Conservation (phyloP, 169 alveolate genomes). For the Cryptosporidium bovis region DNA sequence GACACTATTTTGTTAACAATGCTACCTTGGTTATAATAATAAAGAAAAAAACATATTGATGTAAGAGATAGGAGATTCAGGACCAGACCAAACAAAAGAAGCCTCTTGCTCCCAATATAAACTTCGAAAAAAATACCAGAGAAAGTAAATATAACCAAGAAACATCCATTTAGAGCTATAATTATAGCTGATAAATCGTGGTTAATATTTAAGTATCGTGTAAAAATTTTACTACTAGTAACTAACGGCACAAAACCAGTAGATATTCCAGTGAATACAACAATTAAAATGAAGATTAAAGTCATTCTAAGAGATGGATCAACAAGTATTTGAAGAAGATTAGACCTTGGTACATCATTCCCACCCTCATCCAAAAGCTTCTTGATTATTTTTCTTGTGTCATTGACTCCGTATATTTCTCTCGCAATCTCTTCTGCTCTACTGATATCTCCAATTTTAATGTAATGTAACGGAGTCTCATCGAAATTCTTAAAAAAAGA, state of each 20-base stretch:
- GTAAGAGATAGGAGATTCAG: constrained; percentile 4
- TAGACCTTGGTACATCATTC: not conserved
- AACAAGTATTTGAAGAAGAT: constrained; percentile 1
- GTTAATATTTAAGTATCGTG: not conserved
- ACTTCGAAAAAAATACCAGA: constrained; percentile 61
- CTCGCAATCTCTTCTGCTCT: constrained; percentile 30
- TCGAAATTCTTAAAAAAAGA: constrained; percentile 15
- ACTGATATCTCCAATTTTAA: constrained; percentile 21
- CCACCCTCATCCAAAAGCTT: constrained; percentile 19
- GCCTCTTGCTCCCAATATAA: constrained; percentile 48
- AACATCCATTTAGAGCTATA: constrained; percentile 41
- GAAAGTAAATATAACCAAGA: constrained; percentile 37
- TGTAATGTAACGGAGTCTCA: constrained; percentile 53
- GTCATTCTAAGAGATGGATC: constrained; percentile 12
- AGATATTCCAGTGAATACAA: constrained; percentile 36
- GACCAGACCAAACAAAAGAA: constrained; percentile 18
- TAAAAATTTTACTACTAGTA: constrained; percentile 3
- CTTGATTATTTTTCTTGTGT: constrained; percentile 45
- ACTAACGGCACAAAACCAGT: constrained; percentile 33
- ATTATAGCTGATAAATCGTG: constrained; percentile 9
- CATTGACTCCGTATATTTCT: constrained; percentile 31
- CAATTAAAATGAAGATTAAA: constrained; percentile 23
- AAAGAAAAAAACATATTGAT: constrained; percentile 31
- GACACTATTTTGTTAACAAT: not conserved
- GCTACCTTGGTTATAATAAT: not conserved